Evolutionary conservation across 2,329 filamentous ascomycete species (phyloP), one percentile per base, ranked within the genome.

Genomic region (Paecilomyces sp.): DNA sequence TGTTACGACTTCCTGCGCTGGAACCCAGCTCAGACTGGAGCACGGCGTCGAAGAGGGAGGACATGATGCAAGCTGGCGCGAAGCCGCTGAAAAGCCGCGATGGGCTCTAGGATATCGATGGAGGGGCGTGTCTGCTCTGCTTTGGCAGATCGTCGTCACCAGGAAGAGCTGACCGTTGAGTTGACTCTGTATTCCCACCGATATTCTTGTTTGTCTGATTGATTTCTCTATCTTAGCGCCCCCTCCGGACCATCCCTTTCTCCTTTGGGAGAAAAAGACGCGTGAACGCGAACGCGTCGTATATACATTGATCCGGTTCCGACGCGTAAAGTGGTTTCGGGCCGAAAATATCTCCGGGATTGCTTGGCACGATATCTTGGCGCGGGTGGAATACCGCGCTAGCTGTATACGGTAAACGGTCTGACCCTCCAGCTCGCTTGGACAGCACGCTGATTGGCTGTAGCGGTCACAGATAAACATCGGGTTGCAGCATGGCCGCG

Each of bases 21-120:
- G 74, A 73, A 63, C 73, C 74, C 64, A 74, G 63, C 63, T 77
- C 74, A 58, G 74, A 77, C 66, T 76, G 74, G 51, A 76, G 66
- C 52, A 76, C 72, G 57, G 74, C 74, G 64, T 77, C 74, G 58
- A 76, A 73, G 33, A 77, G 68, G 62, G 72, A 73, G 58, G 74
- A 76, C 74, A 77, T 77, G 64, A 61, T 67, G 65, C 56, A 13
- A 57, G 56, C 22, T 62, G 62, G 62, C 63, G 63, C 55, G 69
- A 61, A 58, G 69, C 68, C 62, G 61, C 59, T 55, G 54, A 59
- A 54, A 66, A 66, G 63, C 70, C 72, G 66, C 66, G 64, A 60
- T 63, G 64, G 30, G 55, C 36, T 9, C 62, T 54, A 59, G 18
- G 63, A 11, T 22, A 18, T 47, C 41, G 18, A 47, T 18, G 62